These are phyloP conservation scores for Gelatoporia subvermispora DNA, from an alignment of 768 basidiomycete species.

Conservation along the genomic window DNA sequence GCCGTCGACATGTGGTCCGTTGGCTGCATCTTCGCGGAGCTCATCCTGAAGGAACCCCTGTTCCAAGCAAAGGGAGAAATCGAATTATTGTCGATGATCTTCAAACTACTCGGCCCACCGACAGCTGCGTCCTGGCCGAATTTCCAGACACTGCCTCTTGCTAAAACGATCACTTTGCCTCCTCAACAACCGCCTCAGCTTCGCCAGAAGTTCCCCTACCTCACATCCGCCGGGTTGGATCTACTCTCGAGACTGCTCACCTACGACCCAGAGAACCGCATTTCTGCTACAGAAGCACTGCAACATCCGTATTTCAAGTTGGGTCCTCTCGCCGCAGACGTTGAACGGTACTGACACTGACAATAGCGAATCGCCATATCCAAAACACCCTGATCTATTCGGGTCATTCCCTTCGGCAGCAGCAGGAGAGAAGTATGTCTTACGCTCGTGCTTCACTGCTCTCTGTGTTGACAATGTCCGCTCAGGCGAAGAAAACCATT, in stretches of 20 bases:
- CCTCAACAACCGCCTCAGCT: conserved; percentile 72
- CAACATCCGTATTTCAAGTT: conserved; percentile 93
- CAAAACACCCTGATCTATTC: conserved; percentile 95
- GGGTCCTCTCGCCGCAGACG: conserved; percentile 18
- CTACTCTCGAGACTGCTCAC: conserved; percentile 75
- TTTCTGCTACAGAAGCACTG: conserved; percentile 86
- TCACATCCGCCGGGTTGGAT: conserved; percentile 82
- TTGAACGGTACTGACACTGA: neutral
- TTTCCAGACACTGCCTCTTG: conserved; percentile 70
- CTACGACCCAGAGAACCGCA: conserved; percentile 85
- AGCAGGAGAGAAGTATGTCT: conserved; percentile 86
- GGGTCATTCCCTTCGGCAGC: conserved; percentile 94
- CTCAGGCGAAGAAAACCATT: conserved; percentile 70
- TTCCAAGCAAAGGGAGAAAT: conserved; percentile 96
- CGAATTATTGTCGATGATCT: conserved; percentile 90
- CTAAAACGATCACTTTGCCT: conserved; percentile 74
- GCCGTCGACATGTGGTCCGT: conserved; percentile 98
- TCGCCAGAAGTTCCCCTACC: conserved; percentile 80
- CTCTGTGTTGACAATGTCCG: neutral
- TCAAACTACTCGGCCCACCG: conserved; percentile 92
- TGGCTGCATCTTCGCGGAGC: conserved; percentile 96
- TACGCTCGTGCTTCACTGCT: neutral
- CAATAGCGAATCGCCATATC: conserved; percentile 82
- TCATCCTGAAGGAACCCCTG: conserved; percentile 92
- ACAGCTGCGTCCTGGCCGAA: conserved; percentile 85